Percentiles rank a stretch among this genome's conserved stretches.
Conservation (phyloP, 2,329 filamentous ascomycete species). For the Exophiala viscosa region DNA sequence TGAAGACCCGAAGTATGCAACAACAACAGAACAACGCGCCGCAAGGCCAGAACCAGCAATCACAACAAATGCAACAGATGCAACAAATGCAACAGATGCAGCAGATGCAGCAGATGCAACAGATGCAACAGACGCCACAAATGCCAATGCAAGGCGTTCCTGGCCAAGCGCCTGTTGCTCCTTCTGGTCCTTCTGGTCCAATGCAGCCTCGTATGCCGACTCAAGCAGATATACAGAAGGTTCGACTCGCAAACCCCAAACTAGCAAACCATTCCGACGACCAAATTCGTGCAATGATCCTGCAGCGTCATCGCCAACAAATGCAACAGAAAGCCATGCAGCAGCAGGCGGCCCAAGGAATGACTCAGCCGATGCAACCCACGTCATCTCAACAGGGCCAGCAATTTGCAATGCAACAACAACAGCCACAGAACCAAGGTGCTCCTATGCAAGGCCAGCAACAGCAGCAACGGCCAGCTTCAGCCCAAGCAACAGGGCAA, state of each 20-base stretch:
- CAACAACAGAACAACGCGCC: slow-evolving; percentile 17
- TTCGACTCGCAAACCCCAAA: slow-evolving; percentile 20
- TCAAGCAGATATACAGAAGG: slow-evolving; percentile 17
- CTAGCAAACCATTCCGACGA: slow-evolving; percentile 19
- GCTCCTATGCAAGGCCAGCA: slow-evolving; percentile 10
- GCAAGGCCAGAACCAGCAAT: background rate
- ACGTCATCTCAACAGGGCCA: slow-evolving; percentile 19
- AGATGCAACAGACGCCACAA: slow-evolving; percentile 11
- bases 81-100: slow-evolving; percentile 13
- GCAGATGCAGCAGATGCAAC: slow-evolving; percentile 13
- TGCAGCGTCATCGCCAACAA: slow-evolving; percentile 19
- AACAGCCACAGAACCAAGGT: slow-evolving; percentile 7
- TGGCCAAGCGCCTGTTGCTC: slow-evolving; percentile 5
- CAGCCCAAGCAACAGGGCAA: slow-evolving; percentile 15
- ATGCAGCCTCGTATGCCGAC: slow-evolving; percentile 14
- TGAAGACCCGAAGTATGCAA: slow-evolving; percentile 20
- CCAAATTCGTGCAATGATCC: slow-evolving; percentile 22
- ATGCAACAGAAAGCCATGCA: slow-evolving; percentile 18
- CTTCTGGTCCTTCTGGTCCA: slow-evolving; percentile 10
- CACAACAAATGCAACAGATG: slow-evolving; percentile 9
- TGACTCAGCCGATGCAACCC: slow-evolving; percentile 14
- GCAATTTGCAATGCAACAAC: slow-evolving; percentile 14
- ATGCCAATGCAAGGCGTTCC: slow-evolving; percentile 9
- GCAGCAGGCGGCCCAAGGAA: slow-evolving; percentile 18
- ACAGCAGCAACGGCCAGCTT: slow-evolving; percentile 12